phyloP scores from a whole-genome alignment of 257 asterid species.

The Paraleonurus japonicus region DNA sequence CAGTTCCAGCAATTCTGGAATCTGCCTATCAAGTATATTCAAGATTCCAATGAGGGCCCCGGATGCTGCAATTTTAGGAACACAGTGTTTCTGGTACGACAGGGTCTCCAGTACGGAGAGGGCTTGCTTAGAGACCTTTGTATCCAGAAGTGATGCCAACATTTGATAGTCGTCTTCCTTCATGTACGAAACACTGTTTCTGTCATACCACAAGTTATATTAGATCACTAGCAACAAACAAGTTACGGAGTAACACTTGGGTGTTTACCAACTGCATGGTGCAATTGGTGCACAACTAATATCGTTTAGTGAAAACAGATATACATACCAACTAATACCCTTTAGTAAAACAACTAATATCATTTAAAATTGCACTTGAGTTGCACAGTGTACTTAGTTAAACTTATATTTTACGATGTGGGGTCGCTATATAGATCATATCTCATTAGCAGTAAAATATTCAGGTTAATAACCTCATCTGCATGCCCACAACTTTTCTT shows the following conservation, averaged over 20 bases:
- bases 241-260: not conserved
- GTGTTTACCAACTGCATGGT: too few species aligned
- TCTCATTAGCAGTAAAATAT: not conserved
- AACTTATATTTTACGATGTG: not conserved
- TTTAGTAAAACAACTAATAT: too few species aligned
- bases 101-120: slow-evolving; percentile 51
- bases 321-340: too few species aligned
- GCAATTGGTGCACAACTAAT: too few species aligned
- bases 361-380: too few species aligned
- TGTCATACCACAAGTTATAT: slow-evolving; percentile 32
- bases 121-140: slow-evolving; percentile 58
- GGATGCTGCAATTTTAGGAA: slow-evolving; percentile 42
- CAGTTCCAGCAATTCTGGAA: slow-evolving; percentile 48
- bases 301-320: too few species aligned
- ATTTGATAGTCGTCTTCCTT: slow-evolving; percentile 51
- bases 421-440: not conserved
- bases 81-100: slow-evolving; percentile 38
- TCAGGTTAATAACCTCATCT: not conserved
- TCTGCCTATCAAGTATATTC: slow-evolving; percentile 51
- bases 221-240: slow-evolving; percentile 14
- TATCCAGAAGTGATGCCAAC: slow-evolving; percentile 67
- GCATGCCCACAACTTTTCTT: not conserved
- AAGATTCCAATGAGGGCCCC: slow-evolving; percentile 49
- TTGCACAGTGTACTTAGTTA: not conserved
- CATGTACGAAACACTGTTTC: slow-evolving; percentile 42